phyloP scores from a whole-genome alignment of 495 filamentous ascomycete species.

The Talaromyces trachyspermus region DNA sequence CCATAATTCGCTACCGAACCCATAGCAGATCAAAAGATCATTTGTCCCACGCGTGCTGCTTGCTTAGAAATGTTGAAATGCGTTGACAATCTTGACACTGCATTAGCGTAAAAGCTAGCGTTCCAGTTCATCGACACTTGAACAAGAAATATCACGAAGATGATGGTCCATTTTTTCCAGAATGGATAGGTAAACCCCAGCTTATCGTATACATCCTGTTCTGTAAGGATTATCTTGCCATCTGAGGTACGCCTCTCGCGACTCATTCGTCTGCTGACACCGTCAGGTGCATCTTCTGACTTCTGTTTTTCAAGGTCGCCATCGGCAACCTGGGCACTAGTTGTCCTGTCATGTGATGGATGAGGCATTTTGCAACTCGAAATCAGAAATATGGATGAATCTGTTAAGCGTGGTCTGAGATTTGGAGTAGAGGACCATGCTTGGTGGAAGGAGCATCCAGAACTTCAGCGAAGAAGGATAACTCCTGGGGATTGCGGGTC shows the following conservation, averaged over 20 bases:
- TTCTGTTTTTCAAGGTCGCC: conserved; percentile 23
- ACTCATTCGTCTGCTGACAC: conserved; percentile 8
- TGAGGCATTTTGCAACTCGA: conserved; percentile 7
- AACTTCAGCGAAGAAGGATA: background rate
- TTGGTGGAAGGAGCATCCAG: background rate
- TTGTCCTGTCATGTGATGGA: conserved; percentile 2
- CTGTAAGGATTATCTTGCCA: conserved; percentile 47
- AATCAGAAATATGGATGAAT: conserved; percentile 2
- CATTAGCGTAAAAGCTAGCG: conserved; percentile 58
- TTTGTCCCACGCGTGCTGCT: conserved; percentile 51
- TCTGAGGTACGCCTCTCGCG: conserved; percentile 13
- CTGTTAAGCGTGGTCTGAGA: conserved; percentile 2
- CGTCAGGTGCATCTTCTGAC: conserved; percentile 7
- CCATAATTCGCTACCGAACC: conserved; percentile 68
- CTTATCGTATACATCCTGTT: conserved; percentile 51
- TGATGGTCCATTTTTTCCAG: conserved; percentile 62
- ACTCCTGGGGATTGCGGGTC: background rate
- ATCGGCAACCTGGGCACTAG: conserved; percentile 9
- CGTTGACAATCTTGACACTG: conserved; percentile 43
- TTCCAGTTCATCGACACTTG: conserved; percentile 75
- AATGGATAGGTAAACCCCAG: conserved; percentile 49
- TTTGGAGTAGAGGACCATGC: conserved; percentile 5
- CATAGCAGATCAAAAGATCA: conserved; percentile 60
- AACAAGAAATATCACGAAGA: conserved; percentile 58
- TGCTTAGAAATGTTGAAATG: conserved; percentile 52